Conservation (phyloP, 1,284 basidiomycete species). For the Tilletia indica region DNA sequence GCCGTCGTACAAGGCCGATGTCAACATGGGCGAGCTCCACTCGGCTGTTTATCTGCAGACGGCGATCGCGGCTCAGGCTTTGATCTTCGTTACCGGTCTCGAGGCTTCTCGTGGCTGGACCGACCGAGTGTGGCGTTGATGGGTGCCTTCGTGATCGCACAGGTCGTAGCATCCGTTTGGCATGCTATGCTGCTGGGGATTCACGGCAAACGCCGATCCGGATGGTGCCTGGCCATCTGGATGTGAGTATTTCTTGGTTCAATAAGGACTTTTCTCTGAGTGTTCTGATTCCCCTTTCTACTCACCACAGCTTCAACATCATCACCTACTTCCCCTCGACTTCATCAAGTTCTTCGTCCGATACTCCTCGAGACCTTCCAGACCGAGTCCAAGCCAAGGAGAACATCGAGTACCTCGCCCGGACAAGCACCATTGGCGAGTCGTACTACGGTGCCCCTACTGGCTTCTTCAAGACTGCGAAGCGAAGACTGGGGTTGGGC, state of each 20-base stretch:
- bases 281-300: too few relatives aligned
- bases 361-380: conserved; percentile 71
- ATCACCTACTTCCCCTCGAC: conserved; percentile 93
- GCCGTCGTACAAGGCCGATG: conserved; percentile 56
- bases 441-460: neutral
- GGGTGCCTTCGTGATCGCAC: conserved; percentile 84
- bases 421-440: conserved; percentile 5
- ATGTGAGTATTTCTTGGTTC: conserved; percentile 16
- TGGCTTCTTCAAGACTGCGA: neutral
- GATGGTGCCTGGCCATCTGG: conserved; percentile 92
- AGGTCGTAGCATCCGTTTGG: conserved; percentile 90
- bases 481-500: neutral
- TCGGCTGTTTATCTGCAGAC: conserved; percentile 83
- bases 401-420: neutral
- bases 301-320: conserved; percentile 63
- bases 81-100: conserved; percentile 97
- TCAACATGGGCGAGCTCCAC: conserved; percentile 60
- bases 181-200: conserved; percentile 68
- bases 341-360: conserved; percentile 95
- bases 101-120: conserved; percentile 98
- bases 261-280: too few relatives aligned
- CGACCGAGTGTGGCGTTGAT: conserved; percentile 86
- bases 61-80: conserved; percentile 94
- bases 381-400: conserved; percentile 1
- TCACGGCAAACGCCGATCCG: conserved; percentile 31